phyloP scores from a whole-genome alignment of 1,284 basidiomycete genomes.

The Lentinus polychrous region DNA sequence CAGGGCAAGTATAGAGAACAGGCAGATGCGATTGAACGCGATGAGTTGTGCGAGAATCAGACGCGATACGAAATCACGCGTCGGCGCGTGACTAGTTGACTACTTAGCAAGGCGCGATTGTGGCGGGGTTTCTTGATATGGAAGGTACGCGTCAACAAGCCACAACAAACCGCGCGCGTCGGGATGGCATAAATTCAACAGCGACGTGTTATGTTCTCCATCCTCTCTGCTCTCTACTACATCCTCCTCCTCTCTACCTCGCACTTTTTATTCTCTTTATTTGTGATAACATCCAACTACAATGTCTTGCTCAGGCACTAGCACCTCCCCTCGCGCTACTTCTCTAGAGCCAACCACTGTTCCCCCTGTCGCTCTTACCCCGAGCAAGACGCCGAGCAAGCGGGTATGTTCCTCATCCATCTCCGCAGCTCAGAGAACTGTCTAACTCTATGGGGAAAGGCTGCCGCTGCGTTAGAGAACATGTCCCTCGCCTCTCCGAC shows the following conservation, averaged over 20 bases:
- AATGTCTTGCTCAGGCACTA: not conserved
- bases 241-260: constrained; percentile 1
- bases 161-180: constrained; percentile 16
- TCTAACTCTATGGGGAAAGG: constrained; percentile 25
- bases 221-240: not conserved
- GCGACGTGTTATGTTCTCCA: constrained; percentile 18
- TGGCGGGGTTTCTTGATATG: not conserved
- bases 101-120: not conserved
- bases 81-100: not conserved
- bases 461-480: constrained; percentile 29
- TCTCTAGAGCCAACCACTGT: constrained; percentile 15
- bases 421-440: not conserved
- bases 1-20: not conserved
- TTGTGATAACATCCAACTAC: constrained; percentile 1
- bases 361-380: constrained; percentile 19
- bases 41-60: not conserved
- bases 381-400: constrained; percentile 32
- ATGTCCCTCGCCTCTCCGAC: constrained; percentile 1
- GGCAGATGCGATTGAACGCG: not conserved
- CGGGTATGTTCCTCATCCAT: constrained; percentile 28
- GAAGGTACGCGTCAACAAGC: constrained; percentile 14
- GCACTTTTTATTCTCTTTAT: not conserved
- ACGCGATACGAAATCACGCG: not conserved
- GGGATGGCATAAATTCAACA: not conserved
- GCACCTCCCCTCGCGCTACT: not conserved